Base-by-base conservation (phyloP, 2,329 filamentous ascomycete species). In the Eurotiales sp. region DNA sequence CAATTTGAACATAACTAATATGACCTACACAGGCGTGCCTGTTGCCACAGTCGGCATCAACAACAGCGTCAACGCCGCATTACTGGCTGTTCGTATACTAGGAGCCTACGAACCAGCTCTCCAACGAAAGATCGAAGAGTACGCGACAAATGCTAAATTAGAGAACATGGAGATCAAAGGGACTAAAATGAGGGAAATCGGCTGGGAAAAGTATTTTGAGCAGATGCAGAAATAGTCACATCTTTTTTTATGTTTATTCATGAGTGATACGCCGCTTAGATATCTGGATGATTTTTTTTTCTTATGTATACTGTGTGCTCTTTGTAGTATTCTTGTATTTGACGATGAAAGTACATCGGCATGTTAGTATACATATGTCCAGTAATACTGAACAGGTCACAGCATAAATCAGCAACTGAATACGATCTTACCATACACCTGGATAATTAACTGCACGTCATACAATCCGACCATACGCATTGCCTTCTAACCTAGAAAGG, bases 41-140 rank as follows among this genome's bases (percentile, higher is more conserved):
- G 84, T 85, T 12, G 86, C 87, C 5, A 90, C 86, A 0, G 86
- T 91, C 3, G 87, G 83, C 10, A 89, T 90, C 67, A 88, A 89
- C 69, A 90, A 90, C 71, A 86, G 84, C 21, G 86, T 86, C 50
- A 91, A 90, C 61, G 87, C 87, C 0, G 87, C 83, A 0, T 73
- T 90, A 15, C 71, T 89, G n/a, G 86, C 87, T 0, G 78, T 85
- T 17, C 75, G 85, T 15, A 86, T 89, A 29, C 66, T 90, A 3
- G 85, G 84, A 3, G 68, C 79, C 3, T 70, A 68, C 56, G 72
- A 75, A 54, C 63, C 66, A 1, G 54, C 57, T 27, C 62, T 74
- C 42, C 71, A 71, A 56, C 61, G 62, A 46, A 73, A 72, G 61
- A 66, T 75, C 10, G 70, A 73, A 56, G 60, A 64, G 29, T 74